Percentiles rank a stretch among this genome's conserved stretches.
Evolutionary conservation across 805 yeast genomes (phyloP).

Genomic region (Candida fluviatilis): DNA sequence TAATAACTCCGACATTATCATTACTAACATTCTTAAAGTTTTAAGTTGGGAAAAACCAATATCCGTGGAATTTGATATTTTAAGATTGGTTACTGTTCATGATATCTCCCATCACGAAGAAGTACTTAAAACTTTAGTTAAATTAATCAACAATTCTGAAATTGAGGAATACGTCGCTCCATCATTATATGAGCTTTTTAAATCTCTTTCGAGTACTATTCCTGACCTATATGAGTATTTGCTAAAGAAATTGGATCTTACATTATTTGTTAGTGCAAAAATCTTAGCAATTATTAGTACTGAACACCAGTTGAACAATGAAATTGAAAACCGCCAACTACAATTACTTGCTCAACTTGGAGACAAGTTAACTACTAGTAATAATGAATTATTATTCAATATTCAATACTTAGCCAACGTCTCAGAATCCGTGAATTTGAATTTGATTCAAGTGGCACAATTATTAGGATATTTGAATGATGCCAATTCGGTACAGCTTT

Average conservation of each 20-base stretch:
- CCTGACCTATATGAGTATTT: slow-evolving; percentile 8
- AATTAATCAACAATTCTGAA: slow-evolving; percentile 7
- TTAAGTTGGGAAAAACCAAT: slow-evolving; percentile 2
- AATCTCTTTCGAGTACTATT: slow-evolving; percentile 1
- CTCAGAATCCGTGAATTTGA: slow-evolving; percentile 27
- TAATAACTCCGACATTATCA: not conserved
- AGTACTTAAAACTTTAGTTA: slow-evolving; percentile 4
- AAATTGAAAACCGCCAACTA: slow-evolving; percentile 22
- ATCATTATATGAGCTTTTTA: slow-evolving; percentile 8
- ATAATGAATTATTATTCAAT: slow-evolving; percentile 23
- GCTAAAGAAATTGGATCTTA: slow-evolving; percentile 12
- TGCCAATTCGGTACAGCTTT: slow-evolving; percentile 1
- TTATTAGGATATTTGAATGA: slow-evolving; percentile 2
- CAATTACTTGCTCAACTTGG: slow-evolving; percentile 28
- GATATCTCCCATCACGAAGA: slow-evolving; percentile 1
- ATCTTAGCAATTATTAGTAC: slow-evolving; percentile 26
- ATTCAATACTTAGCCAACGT: slow-evolving; percentile 48
- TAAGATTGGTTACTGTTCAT: not conserved
- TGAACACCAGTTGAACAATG: slow-evolving; percentile 14
- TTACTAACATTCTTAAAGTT: not conserved
- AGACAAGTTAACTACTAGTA: slow-evolving; percentile 28
- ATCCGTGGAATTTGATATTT: slow-evolving; percentile 2
- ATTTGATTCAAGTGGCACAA: slow-evolving; percentile 17
- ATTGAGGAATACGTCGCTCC: slow-evolving; percentile 8
- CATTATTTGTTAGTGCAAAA: slow-evolving; percentile 23